Conservation (phyloP, 306 rosid genomes). For the Chamaecrista fasciculata region DNA sequence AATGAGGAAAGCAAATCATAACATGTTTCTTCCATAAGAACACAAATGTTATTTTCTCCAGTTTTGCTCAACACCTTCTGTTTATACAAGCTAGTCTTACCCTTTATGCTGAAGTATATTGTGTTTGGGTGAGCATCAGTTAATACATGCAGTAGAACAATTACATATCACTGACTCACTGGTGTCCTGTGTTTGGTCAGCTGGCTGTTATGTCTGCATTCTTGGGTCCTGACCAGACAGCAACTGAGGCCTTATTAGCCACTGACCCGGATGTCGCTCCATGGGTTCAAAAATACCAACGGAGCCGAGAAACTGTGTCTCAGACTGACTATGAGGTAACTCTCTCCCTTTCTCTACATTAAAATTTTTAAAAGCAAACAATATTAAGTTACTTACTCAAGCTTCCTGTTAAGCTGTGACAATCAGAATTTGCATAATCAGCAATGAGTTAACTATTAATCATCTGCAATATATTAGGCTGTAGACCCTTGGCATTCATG, state of each 20-base stretch:
- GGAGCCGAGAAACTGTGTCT: conserved; percentile 93
- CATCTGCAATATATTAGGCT: neutral
- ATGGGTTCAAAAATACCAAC: conserved; percentile 88
- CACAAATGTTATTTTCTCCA: neutral
- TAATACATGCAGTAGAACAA: neutral
- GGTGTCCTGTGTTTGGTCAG: conserved; percentile 41
- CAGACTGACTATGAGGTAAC: conserved; percentile 89
- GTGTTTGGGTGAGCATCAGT: too few species aligned
- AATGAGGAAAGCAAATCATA: neutral
- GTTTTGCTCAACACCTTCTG: neutral
- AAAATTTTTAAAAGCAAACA: neutral
- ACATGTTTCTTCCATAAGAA: neutral
- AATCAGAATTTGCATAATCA: neutral
- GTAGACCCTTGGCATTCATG: neutral
- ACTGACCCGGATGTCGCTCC: conserved; percentile 77
- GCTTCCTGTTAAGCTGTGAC: neutral
- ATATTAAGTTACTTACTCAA: neutral
- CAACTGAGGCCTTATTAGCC: conserved; percentile 74
- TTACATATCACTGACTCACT: neutral
- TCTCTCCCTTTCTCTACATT: neutral
- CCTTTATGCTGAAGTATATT: neutral
- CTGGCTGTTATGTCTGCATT: conserved; percentile 88
- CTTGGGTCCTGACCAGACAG: conserved; percentile 83
- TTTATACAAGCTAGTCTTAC: conserved; percentile 4
- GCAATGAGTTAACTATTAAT: neutral